A percentile compares a stretch with the other conserved stretches of the same genome.
These are phyloP conservation scores for Populus pruinosa DNA, from an alignment of 345 rosid genomes.

Conservation along the genomic window DNA sequence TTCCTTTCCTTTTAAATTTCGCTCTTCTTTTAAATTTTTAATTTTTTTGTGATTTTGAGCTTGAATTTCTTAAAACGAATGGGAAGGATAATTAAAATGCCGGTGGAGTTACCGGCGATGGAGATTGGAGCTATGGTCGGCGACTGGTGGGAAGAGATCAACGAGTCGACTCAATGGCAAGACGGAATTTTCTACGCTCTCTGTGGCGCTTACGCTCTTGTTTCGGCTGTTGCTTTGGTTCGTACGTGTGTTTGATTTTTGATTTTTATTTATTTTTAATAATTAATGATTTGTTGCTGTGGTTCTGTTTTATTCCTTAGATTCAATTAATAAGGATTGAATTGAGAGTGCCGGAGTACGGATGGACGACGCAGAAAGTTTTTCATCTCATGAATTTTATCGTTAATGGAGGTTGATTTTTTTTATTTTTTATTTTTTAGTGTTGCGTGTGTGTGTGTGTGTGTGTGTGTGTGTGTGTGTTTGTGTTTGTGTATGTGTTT, in stretches of 20 bases:
- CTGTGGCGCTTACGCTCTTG: conserved; percentile 87
- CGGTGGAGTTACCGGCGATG: background rate
- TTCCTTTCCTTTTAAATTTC: background rate
- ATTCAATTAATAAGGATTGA: conserved; percentile 84
- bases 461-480: background rate
- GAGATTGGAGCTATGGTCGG: conserved; percentile 6
- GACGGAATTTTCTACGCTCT: conserved; percentile 88
- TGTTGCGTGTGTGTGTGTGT: background rate
- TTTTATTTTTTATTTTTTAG: conserved; percentile 9
- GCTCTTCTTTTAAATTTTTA: background rate
- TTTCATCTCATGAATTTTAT: conserved; percentile 97
- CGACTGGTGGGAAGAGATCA: conserved; percentile 84
- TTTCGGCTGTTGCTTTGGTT: conserved; percentile 81
- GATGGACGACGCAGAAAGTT: conserved; percentile 98
- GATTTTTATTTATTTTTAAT: background rate
- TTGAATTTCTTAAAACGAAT: background rate
- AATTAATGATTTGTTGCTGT: background rate
- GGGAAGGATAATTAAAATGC: conserved; percentile 12
- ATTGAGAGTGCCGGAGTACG: conserved; percentile 95
- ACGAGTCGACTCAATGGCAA: conserved; percentile 85
- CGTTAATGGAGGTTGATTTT: conserved; percentile 81
- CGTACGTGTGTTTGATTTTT: background rate
- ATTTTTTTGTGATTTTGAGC: too few relatives aligned
- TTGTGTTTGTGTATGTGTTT: background rate
- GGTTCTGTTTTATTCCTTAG: conserved; percentile 36